Evolutionary conservation across 2,329 filamentous ascomycete genomes (phyloP), one percentile per base, ranked within the genome.

Genomic region (Diaporthe citriasiana): DNA sequence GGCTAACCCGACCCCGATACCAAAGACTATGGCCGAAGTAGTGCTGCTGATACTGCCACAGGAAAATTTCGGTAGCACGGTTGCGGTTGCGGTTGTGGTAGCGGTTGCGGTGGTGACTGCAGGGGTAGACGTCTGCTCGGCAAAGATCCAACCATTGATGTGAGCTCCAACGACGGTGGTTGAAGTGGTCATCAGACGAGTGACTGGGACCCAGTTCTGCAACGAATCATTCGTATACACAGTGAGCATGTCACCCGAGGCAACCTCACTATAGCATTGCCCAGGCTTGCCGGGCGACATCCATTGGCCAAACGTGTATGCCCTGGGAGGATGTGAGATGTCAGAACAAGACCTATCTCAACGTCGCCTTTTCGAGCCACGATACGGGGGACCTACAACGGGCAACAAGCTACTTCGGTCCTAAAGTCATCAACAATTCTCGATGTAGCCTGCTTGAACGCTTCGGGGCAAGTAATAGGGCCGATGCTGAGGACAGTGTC

Each of bases 121-220:
- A 9, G 56, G 35, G 4, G 35, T 10, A 1, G n/a, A 3, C 5
- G 56, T 59, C 35, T 59, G 35, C 4, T 59, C 56, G n/a, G 56
- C 56, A 27, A 59, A 59, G 35, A 59, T 40, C 56, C 56, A 59
- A n/a, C 56, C 35, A n/a, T 59, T 59, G 22, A 59, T 59, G 35
- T 59, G 56, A 12, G 56, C 56, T 4, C 56, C 35, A 4, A 38
- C 3, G 35, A 59, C 35, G 7, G 35, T 59, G 2, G 56, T 25
- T 3, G 56, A 59, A 8, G 9, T 27, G 35, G 25, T 59, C 35
- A 59, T 40, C n/a, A 25, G 35, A 0, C 33, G 33, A 2, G 56
- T 59, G 22, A 10, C 35, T 4, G 33, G 12, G 7, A 6, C 7
- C 56, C 56, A 59, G 5, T 4, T 59, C 6, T 25, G 4, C 0